Evolutionary conservation across 768 basidiomycete genomes (phyloP).

Genomic region (Coprinopsis marcescibilis): DNA sequence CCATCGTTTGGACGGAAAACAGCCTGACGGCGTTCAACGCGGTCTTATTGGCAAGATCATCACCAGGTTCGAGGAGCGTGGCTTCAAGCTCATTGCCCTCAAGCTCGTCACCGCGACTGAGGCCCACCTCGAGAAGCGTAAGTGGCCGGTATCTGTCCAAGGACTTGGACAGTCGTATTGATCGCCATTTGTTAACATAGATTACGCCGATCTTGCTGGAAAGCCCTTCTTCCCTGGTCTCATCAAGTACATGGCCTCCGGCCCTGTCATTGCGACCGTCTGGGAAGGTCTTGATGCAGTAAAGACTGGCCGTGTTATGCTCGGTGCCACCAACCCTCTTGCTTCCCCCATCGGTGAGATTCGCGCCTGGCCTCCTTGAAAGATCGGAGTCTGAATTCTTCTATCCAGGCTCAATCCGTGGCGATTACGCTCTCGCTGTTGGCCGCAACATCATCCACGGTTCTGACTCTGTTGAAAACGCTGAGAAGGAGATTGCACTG

Average conservation of each 20-base stretch:
- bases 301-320: slow-evolving; percentile 94
- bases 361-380: slow-evolving; percentile 3
- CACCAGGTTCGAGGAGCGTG: slow-evolving; percentile 93
- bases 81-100: slow-evolving; percentile 94
- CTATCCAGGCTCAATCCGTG: slow-evolving; percentile 81
- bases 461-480: slow-evolving; percentile 82
- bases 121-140: slow-evolving; percentile 89
- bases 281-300: slow-evolving; percentile 93
- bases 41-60: slow-evolving; percentile 95
- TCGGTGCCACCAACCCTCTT: slow-evolving; percentile 96
- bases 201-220: slow-evolving; percentile 93
- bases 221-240: slow-evolving; percentile 96
- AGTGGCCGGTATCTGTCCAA: slow-evolving; percentile 9
- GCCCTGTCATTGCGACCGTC: slow-evolving; percentile 94
- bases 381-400: slow-evolving; percentile 8
- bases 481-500: slow-evolving; percentile 93
- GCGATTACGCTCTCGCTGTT: slow-evolving; percentile 89
- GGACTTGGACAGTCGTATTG: slow-evolving; percentile 3
- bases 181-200: slow-evolving; percentile 31
- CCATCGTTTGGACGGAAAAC: slow-evolving; percentile 5
- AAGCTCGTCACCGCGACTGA: slow-evolving; percentile 80
- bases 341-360: slow-evolving; percentile 74
- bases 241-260: slow-evolving; percentile 93
- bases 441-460: slow-evolving; percentile 95
- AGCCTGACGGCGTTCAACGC: slow-evolving; percentile 99